Conservation (phyloP, 345 rosid species). For the Gossypium ekmanianum region DNA sequence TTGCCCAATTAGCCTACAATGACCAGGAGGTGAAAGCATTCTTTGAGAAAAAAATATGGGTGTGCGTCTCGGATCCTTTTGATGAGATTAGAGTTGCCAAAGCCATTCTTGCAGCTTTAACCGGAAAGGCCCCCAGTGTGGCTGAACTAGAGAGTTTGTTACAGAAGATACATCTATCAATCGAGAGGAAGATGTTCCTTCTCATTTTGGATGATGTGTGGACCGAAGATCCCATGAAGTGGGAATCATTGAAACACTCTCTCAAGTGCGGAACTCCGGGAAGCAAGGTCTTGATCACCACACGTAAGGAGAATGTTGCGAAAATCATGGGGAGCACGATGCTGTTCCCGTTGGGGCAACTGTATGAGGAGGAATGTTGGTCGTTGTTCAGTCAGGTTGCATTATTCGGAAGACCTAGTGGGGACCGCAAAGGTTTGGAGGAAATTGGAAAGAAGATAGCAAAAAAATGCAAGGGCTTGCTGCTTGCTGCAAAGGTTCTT, state of each 20-base stretch:
- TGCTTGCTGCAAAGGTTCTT: conserved; percentile 6
- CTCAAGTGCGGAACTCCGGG: neutral
- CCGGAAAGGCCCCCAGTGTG: neutral
- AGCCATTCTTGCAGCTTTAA: conserved; percentile 24
- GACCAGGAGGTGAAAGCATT: neutral
- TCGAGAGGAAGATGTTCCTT: conserved; percentile 12
- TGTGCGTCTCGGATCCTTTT: conserved; percentile 15
- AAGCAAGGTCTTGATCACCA: conserved; percentile 4
- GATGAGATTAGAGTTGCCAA: conserved; percentile 18
- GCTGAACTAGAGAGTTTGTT: neutral
- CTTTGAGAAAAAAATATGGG: conserved; percentile 14
- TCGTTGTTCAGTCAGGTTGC: conserved; percentile 12
- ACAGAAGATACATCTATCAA: conserved; percentile 4
- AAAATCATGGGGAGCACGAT: neutral
- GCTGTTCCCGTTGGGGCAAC: neutral
- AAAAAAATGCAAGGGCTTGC: conserved; percentile 1
- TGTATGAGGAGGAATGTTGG: conserved; percentile 13
- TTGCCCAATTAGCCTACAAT: conserved; percentile 7
- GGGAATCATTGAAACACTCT: conserved; percentile 6
- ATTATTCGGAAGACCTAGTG: neutral
- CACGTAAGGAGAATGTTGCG: conserved; percentile 10
- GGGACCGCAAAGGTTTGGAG: neutral
- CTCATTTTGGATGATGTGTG: conserved; percentile 33
- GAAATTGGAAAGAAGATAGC: conserved; percentile 6
- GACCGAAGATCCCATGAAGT: conserved; percentile 12